Conservation (phyloP, 1,139 yeast genomes). For the Taphrina populina region DNA sequence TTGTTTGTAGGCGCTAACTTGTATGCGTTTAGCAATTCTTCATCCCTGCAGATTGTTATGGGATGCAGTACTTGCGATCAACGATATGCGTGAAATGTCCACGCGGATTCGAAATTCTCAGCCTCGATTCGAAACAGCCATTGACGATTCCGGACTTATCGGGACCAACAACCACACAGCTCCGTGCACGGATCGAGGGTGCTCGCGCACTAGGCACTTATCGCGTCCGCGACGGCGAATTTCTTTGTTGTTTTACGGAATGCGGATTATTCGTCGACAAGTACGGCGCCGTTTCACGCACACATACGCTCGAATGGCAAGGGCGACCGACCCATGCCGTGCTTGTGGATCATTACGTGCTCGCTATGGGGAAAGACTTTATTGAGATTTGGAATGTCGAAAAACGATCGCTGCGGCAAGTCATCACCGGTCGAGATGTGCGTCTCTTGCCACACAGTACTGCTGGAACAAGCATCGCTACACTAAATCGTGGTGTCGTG, state of each 20-base stretch:
- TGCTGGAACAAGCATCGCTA: slow-evolving; percentile 42
- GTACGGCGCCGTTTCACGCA: slow-evolving; percentile 61
- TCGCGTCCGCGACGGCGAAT: slow-evolving; percentile 57
- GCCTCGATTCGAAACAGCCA: slow-evolving; percentile 59
- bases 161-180: slow-evolving; percentile 28
- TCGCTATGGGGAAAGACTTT: slow-evolving; percentile 65
- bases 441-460: slow-evolving; percentile 47
- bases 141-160: slow-evolving; percentile 54
- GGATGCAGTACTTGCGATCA: slow-evolving; percentile 48
- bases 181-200: slow-evolving; percentile 30
- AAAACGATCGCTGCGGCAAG: slow-evolving; percentile 62
- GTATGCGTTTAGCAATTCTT: slow-evolving; percentile 38
- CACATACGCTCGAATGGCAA: slow-evolving; percentile 59
- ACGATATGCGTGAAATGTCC: slow-evolving; percentile 63
- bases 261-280: slow-evolving; percentile 70
- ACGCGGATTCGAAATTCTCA: slow-evolving; percentile 67
- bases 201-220: slow-evolving; percentile 62
- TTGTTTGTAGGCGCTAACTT: too few species aligned
- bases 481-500: slow-evolving; percentile 50
- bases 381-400: slow-evolving; percentile 64
- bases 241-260: slow-evolving; percentile 67
- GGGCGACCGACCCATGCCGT: slow-evolving; percentile 61
- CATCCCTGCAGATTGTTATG: slow-evolving; percentile 44
- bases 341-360: slow-evolving; percentile 58
- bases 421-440: slow-evolving; percentile 63